Conservation (phyloP, 2,329 filamentous ascomycete species). For the Thelonectria blattea region DNA sequence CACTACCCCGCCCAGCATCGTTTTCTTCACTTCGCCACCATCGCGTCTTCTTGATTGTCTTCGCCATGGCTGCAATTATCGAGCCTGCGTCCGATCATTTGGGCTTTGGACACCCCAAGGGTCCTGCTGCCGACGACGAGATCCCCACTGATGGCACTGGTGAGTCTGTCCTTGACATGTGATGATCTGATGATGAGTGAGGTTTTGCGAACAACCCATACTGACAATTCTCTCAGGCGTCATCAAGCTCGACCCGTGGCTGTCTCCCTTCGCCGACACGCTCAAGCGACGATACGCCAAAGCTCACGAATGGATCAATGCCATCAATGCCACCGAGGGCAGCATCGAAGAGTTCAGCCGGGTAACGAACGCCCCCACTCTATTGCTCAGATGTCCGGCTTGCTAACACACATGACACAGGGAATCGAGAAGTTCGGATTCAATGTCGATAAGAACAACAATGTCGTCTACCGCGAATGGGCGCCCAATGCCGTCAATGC, state of each 20-base stretch:
- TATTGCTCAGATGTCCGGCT: background rate
- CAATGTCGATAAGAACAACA: constrained; percentile 79
- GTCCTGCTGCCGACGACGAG: constrained; percentile 47
- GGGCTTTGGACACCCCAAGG: constrained; percentile 43
- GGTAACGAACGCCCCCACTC: constrained; percentile 54
- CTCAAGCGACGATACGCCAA: constrained; percentile 79
- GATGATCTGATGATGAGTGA: constrained; percentile 32
- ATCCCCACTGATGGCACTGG: constrained; percentile 75
- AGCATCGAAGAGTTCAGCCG: constrained; percentile 90
- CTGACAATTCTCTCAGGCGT: constrained; percentile 66
- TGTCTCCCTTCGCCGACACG: constrained; percentile 81
- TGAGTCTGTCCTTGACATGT: constrained; percentile 46
- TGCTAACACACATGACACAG: constrained; percentile 50
- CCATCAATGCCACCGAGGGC: constrained; percentile 82
- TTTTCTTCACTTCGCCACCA: constrained; percentile 24
- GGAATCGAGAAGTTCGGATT: constrained; percentile 88
- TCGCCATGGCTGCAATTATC: constrained; percentile 42
- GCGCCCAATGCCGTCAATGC: constrained; percentile 87
- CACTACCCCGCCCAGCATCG: constrained; percentile 33
- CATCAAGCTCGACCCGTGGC: constrained; percentile 84
- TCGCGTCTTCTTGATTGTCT: constrained; percentile 20
- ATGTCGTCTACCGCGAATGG: constrained; percentile 94
- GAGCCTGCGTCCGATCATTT: constrained; percentile 54
- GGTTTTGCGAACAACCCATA: constrained; percentile 21
- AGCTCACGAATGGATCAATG: constrained; percentile 85